phyloP scores from a whole-genome alignment of 768 basidiomycete genomes.

The Kwoniella botswanensis region DNA sequence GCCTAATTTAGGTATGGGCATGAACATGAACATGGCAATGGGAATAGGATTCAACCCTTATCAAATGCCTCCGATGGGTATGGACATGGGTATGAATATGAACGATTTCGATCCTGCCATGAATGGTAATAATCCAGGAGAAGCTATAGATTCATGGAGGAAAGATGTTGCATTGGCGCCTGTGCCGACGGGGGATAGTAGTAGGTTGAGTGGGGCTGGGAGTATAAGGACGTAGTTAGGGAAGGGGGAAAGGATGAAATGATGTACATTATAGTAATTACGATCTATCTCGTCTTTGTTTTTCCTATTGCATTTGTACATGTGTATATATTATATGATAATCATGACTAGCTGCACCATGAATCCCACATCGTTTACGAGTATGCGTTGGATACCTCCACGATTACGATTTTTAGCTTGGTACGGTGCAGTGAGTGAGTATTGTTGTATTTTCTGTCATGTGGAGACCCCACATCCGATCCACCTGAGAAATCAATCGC shows the following conservation, averaged over 20 bases:
- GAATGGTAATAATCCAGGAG: constrained; percentile 13
- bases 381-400: background rate
- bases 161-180: constrained; percentile 42
- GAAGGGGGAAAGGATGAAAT: background rate
- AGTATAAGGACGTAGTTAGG: background rate
- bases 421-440: no score
- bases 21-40: constrained; percentile 18
- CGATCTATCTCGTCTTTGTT: no score
- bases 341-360: no score
- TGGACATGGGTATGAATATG: constrained; percentile 4
- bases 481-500: background rate
- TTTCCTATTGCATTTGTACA: background rate
- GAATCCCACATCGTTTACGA: background rate
- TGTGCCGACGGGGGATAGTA: constrained; percentile 21
- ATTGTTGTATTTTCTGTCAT: background rate
- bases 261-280: background rate
- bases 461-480: background rate
- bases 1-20: constrained; percentile 23
- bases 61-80: constrained; percentile 3
- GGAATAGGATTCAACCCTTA: constrained; percentile 1
- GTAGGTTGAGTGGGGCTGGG: background rate
- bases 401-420: background rate
- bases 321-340: background rate
- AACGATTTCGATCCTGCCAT: background rate
- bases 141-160: constrained; percentile 49